Percentiles rank a stretch among this genome's conserved stretches.
Conservation (phyloP, 108 stramenopile species). For the Nitzschia palea region DNA sequence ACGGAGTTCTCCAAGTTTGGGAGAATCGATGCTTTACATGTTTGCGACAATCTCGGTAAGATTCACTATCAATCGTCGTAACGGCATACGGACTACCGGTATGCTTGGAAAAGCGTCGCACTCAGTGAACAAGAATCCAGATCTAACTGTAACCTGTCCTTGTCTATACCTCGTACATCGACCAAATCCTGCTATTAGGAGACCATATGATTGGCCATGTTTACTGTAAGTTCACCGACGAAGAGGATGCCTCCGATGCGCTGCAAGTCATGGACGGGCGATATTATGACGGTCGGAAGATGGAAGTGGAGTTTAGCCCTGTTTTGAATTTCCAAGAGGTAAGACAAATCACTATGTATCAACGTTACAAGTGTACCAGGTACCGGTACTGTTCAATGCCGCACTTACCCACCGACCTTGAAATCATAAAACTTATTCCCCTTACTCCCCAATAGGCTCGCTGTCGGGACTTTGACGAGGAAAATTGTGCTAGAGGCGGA, state of each 20-base stretch:
- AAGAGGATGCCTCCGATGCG: constrained; percentile 94
- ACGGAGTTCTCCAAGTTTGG: constrained; percentile 94
- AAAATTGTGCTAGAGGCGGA: constrained; percentile 82
- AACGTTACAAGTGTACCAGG: neutral
- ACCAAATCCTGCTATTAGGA: no score
- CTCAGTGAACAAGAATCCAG: no score
- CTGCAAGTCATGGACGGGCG: constrained; percentile 88
- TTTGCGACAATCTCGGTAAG: constrained; percentile 93
- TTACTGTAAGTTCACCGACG: constrained; percentile 92
- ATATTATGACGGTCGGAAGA: constrained; percentile 88
- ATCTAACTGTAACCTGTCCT: no score
- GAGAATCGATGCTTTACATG: constrained; percentile 89
- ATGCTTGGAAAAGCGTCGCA: no score
- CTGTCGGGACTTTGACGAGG: constrained; percentile 93
- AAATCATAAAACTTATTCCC: neutral
- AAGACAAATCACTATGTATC: neutral
- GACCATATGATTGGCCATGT: constrained; percentile 98
- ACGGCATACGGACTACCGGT: no score
- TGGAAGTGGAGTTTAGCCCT: constrained; percentile 93
- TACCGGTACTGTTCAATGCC: neutral
- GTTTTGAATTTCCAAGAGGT: constrained; percentile 94
- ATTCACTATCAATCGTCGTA: no score
- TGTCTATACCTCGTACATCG: no score
- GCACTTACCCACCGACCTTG: neutral
- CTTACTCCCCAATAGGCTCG: constrained; percentile 45